Evolutionary conservation across 2,329 filamentous ascomycete genomes (phyloP).

Genomic region (Diaporthe citri): DNA sequence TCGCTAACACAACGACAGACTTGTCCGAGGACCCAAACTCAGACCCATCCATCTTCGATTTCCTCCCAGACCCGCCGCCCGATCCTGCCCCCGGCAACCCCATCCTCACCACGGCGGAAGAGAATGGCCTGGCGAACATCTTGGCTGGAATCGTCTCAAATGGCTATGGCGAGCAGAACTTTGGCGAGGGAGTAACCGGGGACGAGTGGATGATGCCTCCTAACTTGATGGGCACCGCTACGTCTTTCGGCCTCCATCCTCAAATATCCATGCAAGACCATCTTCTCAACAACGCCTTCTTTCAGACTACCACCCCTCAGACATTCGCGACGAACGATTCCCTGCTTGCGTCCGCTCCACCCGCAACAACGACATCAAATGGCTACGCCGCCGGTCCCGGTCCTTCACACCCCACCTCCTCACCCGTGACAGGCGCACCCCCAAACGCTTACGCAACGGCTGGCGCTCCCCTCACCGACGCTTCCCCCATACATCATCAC

Average conservation of each 20-base stretch:
- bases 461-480: slow-evolving; percentile 5
- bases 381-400: slow-evolving; percentile 19
- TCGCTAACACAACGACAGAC: slow-evolving; percentile 19
- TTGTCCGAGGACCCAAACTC: slow-evolving; percentile 27
- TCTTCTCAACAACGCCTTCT: slow-evolving; percentile 45
- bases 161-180: slow-evolving; percentile 52
- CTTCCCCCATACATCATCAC: slow-evolving; percentile 46
- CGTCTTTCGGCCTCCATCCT: slow-evolving; percentile 70
- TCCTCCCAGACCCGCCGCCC: slow-evolving; percentile 65
- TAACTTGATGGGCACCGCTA: slow-evolving; percentile 74
- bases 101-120: slow-evolving; percentile 70
- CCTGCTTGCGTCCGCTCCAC: slow-evolving; percentile 23
- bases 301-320: slow-evolving; percentile 44
- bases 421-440: slow-evolving; percentile 1
- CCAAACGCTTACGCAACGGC: background rate
- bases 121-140: slow-evolving; percentile 68
- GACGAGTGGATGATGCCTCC: slow-evolving; percentile 72
- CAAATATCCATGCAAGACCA: slow-evolving; percentile 45
- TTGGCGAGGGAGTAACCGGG: slow-evolving; percentile 63
- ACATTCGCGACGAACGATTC: slow-evolving; percentile 18
- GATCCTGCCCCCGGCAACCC: slow-evolving; percentile 74
- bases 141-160: slow-evolving; percentile 67
- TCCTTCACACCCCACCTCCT: slow-evolving; percentile 19
- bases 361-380: slow-evolving; percentile 21
- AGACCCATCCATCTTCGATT: slow-evolving; percentile 46